A percentile compares a stretch with the other conserved stretches of the same genome.
Evolutionary conservation across 108 stramenopile species (phyloP).

Genomic region (Nannochloropsis gaditana): DNA sequence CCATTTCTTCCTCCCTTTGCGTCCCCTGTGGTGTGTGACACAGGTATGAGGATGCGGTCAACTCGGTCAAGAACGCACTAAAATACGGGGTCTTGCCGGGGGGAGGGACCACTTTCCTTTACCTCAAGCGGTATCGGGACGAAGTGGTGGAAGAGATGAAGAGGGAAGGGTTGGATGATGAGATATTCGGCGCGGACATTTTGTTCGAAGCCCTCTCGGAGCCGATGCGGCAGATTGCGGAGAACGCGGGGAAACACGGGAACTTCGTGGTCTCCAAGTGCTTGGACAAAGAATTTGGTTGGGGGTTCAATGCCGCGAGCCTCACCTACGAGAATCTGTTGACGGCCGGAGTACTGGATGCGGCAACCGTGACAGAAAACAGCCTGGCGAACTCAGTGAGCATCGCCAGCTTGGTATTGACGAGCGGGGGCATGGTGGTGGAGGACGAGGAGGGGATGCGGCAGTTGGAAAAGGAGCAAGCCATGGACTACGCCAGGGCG

Average conservation of each 20-base stretch:
- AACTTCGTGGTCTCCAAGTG: constrained; percentile 38
- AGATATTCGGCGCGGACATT: constrained; percentile 73
- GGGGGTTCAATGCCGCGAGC: constrained; percentile 83
- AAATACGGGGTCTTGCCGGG: constrained; percentile 93
- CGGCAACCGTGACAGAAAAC: constrained; percentile 92
- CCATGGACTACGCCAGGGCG: constrained; percentile 62
- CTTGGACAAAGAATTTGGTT: constrained; percentile 63
- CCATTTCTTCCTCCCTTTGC: background rate
- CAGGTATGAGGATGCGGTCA: constrained; percentile 86
- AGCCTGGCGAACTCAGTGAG: constrained; percentile 87
- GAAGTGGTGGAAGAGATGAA: constrained; percentile 61
- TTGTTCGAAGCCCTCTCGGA: constrained; percentile 72
- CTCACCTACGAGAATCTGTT: constrained; percentile 75
- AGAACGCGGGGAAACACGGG: constrained; percentile 72
- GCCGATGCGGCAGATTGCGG: constrained; percentile 83
- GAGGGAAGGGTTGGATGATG: constrained; percentile 63
- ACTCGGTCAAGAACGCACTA: constrained; percentile 79
- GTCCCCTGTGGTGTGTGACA: background rate
- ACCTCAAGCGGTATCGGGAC: constrained; percentile 66
- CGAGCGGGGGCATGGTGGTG: constrained; percentile 86
- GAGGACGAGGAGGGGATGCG: constrained; percentile 73
- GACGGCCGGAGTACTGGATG: constrained; percentile 81
- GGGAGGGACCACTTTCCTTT: constrained; percentile 79
- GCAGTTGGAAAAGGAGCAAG: constrained; percentile 65
- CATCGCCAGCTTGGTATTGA: constrained; percentile 87